Conservation (phyloP, 352 stramenopile genomes). For the Phytophthora pluvialis region DNA sequence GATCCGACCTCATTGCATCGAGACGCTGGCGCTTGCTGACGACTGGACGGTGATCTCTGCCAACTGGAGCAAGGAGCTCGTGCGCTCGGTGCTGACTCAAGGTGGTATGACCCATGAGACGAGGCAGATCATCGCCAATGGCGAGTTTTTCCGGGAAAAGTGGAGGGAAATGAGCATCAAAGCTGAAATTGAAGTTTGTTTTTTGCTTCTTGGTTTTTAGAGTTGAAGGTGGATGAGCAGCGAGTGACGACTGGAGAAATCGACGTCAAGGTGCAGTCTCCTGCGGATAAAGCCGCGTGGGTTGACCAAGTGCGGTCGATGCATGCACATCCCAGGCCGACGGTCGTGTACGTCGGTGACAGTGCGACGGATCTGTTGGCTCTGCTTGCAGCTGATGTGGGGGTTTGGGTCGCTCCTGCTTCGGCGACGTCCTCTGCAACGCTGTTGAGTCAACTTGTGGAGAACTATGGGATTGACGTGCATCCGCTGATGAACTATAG, state of each 20-base stretch:
- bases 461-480: conserved; percentile 42
- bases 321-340: neutral
- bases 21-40: conserved; percentile 33
- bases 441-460: conserved; percentile 30
- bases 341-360: conserved; percentile 70
- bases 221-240: conserved; percentile 50
- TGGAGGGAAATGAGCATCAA: neutral
- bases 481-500: conserved; percentile 26
- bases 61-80: conserved; percentile 69
- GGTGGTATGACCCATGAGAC: neutral
- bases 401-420: conserved; percentile 42
- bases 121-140: conserved; percentile 58
- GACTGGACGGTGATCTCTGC: conserved; percentile 57
- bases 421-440: conserved; percentile 10
- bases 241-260: conserved; percentile 63
- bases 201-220: conserved; percentile 36
- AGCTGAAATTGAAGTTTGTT: conserved; percentile 5
- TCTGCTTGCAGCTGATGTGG: conserved; percentile 68
- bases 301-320: conserved; percentile 28
- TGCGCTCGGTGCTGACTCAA: conserved; percentile 38
- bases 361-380: conserved; percentile 72
- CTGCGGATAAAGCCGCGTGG: conserved; percentile 56
- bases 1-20: conserved; percentile 39
- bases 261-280: conserved; percentile 55
- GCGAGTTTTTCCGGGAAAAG: too few relatives aligned